These are phyloP conservation scores for Fusarium oxysporum DNA, from an alignment of 2,329 filamentous ascomycete genomes.

Conservation along the genomic window DNA sequence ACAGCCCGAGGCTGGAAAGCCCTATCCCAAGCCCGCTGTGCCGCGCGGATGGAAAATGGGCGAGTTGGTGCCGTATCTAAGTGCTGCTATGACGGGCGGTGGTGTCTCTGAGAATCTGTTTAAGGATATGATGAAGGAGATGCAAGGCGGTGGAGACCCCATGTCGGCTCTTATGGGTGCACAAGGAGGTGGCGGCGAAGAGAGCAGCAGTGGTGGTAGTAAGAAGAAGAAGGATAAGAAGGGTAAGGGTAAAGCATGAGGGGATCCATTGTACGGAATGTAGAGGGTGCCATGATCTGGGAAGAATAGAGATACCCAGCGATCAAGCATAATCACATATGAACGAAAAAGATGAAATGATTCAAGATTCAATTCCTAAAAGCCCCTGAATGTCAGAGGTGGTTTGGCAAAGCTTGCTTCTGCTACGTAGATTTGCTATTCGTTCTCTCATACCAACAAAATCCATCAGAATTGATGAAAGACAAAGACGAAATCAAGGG, in stretches of 20 bases:
- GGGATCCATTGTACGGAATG: neutral
- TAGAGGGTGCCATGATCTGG: conserved; percentile 25
- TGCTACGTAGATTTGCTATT: conserved; percentile 26
- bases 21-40: conserved; percentile 77
- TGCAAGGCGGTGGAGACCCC: conserved; percentile 67
- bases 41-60: conserved; percentile 94
- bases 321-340: conserved; percentile 29
- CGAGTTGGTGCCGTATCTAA: conserved; percentile 85
- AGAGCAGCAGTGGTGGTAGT: conserved; percentile 45
- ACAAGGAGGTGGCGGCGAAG: conserved; percentile 47
- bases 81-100: conserved; percentile 88
- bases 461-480: conserved; percentile 23
- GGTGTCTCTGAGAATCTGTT: conserved; percentile 95
- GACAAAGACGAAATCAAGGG: conserved; percentile 31
- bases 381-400: neutral
- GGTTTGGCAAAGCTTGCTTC: conserved; percentile 30
- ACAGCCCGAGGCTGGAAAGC: conserved; percentile 69
- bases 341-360: conserved; percentile 31
- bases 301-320: conserved; percentile 35
- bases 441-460: conserved; percentile 29
- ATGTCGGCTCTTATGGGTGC: conserved; percentile 59
- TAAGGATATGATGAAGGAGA: conserved; percentile 97
- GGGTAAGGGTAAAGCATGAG: conserved; percentile 53
- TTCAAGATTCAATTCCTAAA: conserved; percentile 26
- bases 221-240: conserved; percentile 64